Conservation (phyloP, 305 asterid genomes). For the Andrographis paniculata region DNA sequence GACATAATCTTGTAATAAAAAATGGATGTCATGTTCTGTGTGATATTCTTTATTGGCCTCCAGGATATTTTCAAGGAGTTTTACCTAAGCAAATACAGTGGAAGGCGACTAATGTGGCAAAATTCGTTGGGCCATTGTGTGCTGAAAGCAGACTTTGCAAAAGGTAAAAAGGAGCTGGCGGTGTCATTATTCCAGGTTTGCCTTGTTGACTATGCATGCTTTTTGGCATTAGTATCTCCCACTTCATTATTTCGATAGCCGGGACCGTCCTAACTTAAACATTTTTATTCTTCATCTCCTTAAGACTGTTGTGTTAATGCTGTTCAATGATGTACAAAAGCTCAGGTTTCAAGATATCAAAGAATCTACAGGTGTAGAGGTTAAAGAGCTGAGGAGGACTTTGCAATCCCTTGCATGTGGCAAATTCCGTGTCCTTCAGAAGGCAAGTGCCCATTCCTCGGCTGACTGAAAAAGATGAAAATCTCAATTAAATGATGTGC, state of each 20-base stretch:
- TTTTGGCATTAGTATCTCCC: not conserved
- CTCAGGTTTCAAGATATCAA: constrained; percentile 87
- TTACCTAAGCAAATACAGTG: constrained; percentile 87
- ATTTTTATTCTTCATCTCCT: constrained; percentile 10
- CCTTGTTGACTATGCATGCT: constrained; percentile 10
- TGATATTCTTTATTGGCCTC: too few relatives aligned
- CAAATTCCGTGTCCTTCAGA: constrained; percentile 84
- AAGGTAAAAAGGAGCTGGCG: constrained; percentile 95
- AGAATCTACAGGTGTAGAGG: constrained; percentile 87
- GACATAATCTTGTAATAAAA: constrained; percentile 11
- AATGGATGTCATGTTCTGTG: constrained; percentile 7
- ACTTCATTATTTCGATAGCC: not conserved
- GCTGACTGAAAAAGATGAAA: not conserved
- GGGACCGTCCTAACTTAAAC: constrained; percentile 9
- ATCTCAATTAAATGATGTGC: not conserved
- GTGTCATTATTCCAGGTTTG: constrained; percentile 97
- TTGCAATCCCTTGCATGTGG: constrained; percentile 99
- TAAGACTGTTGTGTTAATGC: constrained; percentile 90
- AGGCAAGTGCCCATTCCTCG: constrained; percentile 35
- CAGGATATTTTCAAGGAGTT: constrained; percentile 98
- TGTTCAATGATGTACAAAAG: constrained; percentile 76
- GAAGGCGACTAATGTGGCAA: constrained; percentile 99
- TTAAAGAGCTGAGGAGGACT: constrained; percentile 86
- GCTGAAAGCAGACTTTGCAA: constrained; percentile 80
- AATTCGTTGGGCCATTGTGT: constrained; percentile 94